These are phyloP conservation scores for Lolium rigidum DNA, from an alignment of 176 grass and related monocot genomes.

Conservation along the genomic window DNA sequence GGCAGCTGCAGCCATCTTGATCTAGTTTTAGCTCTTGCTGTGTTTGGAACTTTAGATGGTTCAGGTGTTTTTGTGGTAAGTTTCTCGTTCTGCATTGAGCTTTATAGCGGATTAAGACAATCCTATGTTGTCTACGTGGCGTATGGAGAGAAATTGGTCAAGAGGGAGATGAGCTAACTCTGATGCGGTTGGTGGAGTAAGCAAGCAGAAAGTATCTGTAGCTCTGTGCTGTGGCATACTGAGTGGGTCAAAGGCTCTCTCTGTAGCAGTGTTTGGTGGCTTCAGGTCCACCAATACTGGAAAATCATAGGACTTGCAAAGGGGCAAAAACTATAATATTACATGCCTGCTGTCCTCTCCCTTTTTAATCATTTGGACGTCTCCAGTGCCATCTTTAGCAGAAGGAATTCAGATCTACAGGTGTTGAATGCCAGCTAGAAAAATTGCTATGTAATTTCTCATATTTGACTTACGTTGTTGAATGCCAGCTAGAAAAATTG, in stretches of 20 bases:
- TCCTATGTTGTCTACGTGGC: not conserved
- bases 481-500: no score
- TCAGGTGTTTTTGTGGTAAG: constrained; percentile 51
- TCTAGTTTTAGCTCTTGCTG: constrained; percentile 16
- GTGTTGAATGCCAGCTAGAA: not conserved
- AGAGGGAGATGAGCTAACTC: constrained; percentile 84
- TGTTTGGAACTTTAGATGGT: not conserved
- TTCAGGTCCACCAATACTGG: constrained; percentile 72
- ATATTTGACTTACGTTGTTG: constrained; percentile 6
- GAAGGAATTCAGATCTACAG: constrained; percentile 5
- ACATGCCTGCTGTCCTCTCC: not conserved
- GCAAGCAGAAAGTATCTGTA: constrained; percentile 51
- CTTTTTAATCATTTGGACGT: constrained; percentile 36
- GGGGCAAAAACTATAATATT: constrained; percentile 33
- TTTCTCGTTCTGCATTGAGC: constrained; percentile 29
- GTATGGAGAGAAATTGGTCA: constrained; percentile 52
- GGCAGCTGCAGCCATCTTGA: no score
- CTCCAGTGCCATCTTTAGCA: not conserved
- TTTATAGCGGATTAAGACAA: constrained; percentile 47
- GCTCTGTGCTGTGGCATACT: not conserved
- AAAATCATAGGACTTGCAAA: constrained; percentile 45
- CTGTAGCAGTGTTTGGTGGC: constrained; percentile 59
- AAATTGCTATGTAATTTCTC: constrained; percentile 9
- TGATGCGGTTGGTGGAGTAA: constrained; percentile 69
- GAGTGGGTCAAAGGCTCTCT: constrained; percentile 34